A percentile compares a stretch with the other conserved stretches of the same genome.
Conservation (phyloP, 768 basidiomycete genomes). For the Psilocybe tampanensis region DNA sequence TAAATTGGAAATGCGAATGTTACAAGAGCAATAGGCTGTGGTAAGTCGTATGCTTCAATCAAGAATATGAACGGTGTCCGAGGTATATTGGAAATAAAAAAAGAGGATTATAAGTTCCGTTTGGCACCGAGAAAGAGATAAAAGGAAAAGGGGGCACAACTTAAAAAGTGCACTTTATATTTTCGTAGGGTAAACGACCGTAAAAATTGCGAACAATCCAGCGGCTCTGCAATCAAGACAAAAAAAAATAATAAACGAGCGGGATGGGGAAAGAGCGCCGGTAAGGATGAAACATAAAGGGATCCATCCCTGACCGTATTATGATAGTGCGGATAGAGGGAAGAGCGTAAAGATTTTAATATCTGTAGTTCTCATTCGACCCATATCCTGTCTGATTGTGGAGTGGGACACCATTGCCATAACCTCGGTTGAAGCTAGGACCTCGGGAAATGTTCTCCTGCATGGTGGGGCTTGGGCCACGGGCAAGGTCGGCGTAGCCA, state of each 20-base stretch:
- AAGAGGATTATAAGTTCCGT: slow-evolving; percentile 10
- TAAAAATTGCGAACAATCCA: slow-evolving; percentile 30
- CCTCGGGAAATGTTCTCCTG: slow-evolving; percentile 47
- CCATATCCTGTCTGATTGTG: slow-evolving; percentile 56
- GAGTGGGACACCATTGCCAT: slow-evolving; percentile 61
- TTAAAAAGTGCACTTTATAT: slow-evolving; percentile 18
- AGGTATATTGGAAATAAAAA: slow-evolving; percentile 15
- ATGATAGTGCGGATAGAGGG: not conserved
- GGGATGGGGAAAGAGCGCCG: slow-evolving; percentile 21
- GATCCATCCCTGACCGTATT: slow-evolving; percentile 12
- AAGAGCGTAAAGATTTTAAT: slow-evolving; percentile 19
- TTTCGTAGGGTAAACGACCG: slow-evolving; percentile 19
- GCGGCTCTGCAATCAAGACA: slow-evolving; percentile 29
- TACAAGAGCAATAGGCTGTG: not conserved
- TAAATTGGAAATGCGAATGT: not conserved
- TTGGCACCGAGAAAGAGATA: not conserved
- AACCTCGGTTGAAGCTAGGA: slow-evolving; percentile 50
- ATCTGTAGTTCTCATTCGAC: slow-evolving; percentile 37
- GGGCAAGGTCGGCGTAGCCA: slow-evolving; percentile 81
- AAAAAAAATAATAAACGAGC: slow-evolving; percentile 21
- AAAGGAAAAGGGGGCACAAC: not conserved
- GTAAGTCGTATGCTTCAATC: slow-evolving; percentile 6
- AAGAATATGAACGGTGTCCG: slow-evolving; percentile 15
- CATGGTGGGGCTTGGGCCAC: slow-evolving; percentile 73
- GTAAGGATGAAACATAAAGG: slow-evolving; percentile 9